Evolutionary conservation across 495 filamentous ascomycete species (phyloP).

Genomic region (Penicillium psychrofluorescens): DNA sequence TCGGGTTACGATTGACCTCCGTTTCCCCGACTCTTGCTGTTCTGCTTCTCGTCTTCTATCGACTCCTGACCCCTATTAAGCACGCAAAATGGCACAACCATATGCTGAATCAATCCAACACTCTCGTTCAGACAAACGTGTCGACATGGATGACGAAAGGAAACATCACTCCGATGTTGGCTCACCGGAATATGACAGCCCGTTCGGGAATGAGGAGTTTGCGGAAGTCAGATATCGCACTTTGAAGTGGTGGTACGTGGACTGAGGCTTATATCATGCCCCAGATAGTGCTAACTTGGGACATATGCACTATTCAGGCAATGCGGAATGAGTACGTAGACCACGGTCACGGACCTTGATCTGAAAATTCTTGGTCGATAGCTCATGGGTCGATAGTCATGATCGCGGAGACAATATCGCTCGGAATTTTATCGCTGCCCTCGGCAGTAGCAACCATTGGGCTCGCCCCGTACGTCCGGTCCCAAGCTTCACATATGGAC

Average conservation of each 20-base stretch:
- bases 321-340: too few species aligned
- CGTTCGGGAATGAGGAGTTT: conserved; percentile 31
- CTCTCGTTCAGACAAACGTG: neutral
- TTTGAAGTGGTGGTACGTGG: conserved; percentile 34
- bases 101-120: neutral
- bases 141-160: neutral
- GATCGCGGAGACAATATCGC: too few species aligned
- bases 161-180: neutral
- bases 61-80: too few species aligned
- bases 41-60: too few species aligned
- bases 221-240: conserved; percentile 37
- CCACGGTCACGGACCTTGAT: too few species aligned
- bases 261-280: neutral
- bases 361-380: too few species aligned
- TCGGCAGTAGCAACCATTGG: too few species aligned
- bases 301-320: conserved; percentile 13
- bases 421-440: too few species aligned
- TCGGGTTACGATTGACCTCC: too few species aligned
- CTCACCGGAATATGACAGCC: conserved; percentile 15
- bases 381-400: too few species aligned
- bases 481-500: conserved; percentile 51
- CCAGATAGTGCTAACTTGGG: neutral
- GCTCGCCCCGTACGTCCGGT: too few species aligned
- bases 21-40: too few species aligned
- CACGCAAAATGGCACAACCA: neutral